Evolutionary conservation across 31 red algal species (phyloP), one percentile per base, ranked within the genome.

Genomic region (Bonnemaisonia californica): DNA sequence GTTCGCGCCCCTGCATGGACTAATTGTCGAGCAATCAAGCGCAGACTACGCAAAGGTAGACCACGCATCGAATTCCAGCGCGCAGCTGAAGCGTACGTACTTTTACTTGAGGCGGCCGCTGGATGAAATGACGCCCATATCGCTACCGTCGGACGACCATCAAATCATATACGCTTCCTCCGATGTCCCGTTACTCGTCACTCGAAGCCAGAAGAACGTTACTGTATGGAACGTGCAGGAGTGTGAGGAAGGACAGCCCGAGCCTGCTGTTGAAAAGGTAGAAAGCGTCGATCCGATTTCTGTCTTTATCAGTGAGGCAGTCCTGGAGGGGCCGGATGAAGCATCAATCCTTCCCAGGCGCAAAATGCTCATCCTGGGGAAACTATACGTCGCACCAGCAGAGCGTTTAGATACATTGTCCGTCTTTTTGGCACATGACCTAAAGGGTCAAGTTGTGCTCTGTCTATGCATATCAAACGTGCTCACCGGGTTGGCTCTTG

Each of bases 381-480:
- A 61, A 29, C n/a, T 77, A 29, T 77, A 60, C 22, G 74, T 55
- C 12, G 11, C 37, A 29, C 74, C 74, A 0, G 26, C 21, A 29
- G 48, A 60, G 4, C 8, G 30, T 12, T 39, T 13, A 3, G 54
- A 85, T 36, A 22, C 33, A 51, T 16, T 85, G 7, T 62, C 69
- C 9, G 57, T 68, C 4, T 91, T 91, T 68, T 34, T 91, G 47
- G 68, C 80, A 32, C 88, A 91, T 54, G 80, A 84, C 80, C 39
- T 91, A 41, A 69, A 69, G 30, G 88, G 88, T n/a, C 79, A 77
- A 64, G 40, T 91, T 23, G 71, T 77, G 2, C 80, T 91, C 18
- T 91, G 88, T 62, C 57, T 91, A 31, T 68, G 62, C 56, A 57
- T 38, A 16, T 35, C 39, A 1, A 56, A 65, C 31, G 72, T 69